Evolutionary conservation across 2,329 filamentous ascomycete genomes (phyloP).

Genomic region (Fusarium buharicum): DNA sequence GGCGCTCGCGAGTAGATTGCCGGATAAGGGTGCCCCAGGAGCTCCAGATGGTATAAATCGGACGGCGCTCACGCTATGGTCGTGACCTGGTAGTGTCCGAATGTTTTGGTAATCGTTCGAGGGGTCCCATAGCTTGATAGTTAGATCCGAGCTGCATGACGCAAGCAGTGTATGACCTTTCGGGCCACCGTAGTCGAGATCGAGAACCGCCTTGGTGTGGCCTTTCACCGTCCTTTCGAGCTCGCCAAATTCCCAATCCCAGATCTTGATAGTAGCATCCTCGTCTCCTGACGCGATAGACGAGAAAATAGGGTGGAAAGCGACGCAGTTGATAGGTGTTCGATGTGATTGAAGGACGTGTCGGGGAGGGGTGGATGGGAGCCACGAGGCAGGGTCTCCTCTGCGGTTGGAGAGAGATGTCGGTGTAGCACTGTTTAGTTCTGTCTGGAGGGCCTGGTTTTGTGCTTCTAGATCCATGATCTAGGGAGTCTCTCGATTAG

Average conservation of each 20-base stretch:
- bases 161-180: conserved; percentile 62
- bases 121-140: conserved; percentile 95
- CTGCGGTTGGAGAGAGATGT: conserved; percentile 74
- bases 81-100: conserved; percentile 87
- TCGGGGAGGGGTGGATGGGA: conserved; percentile 82
- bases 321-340: conserved; percentile 83
- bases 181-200: conserved; percentile 90
- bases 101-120: conserved; percentile 95
- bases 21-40: conserved; percentile 79
- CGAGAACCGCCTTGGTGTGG: conserved; percentile 87
- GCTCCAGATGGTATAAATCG: conserved; percentile 88
- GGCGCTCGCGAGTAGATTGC: conserved; percentile 86
- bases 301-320: conserved; percentile 92
- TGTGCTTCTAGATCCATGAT: conserved; percentile 93
- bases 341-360: conserved; percentile 79
- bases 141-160: conserved; percentile 87
- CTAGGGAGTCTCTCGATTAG: conserved; percentile 55
- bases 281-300: conserved; percentile 91
- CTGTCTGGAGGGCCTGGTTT: conserved; percentile 77
- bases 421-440: conserved; percentile 85
- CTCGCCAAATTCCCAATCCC: conserved; percentile 96
- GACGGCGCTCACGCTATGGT: conserved; percentile 89
- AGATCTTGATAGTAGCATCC: conserved; percentile 94
- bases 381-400: conserved; percentile 81
- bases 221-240: conserved; percentile 90